Base-by-base conservation (phyloP, 2,329 filamentous ascomycete genomes). In the Neofusicoccum laricinum region DNA sequence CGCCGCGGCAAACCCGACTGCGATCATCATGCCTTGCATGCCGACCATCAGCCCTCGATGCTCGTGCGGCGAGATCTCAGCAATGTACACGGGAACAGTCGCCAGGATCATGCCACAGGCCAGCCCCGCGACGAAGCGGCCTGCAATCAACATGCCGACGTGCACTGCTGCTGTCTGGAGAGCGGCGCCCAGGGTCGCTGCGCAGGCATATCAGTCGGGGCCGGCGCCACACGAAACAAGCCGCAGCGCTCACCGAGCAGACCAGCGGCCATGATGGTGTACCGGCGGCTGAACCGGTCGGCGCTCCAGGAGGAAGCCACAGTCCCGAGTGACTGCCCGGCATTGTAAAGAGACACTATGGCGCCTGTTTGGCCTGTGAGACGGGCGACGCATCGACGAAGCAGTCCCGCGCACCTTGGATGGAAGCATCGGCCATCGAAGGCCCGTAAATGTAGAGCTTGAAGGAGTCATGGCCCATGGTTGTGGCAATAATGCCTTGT, bases 1-100 rank as follows among this genome's bases (percentile, higher is more conserved):
- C 19, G 38, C 41, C 19, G 21, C n/a, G 21, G 21, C 32, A 10
- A 45, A 45, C 5, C 55, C 55, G 41, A 58, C 17, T 4, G 55
- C 40, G 65, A 96, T 88, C 69, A 93, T 91, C 30, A 96, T 79
- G 12, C 90, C 86, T 66, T 92, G 89, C 66, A 55, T 36, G 5
- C 64, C 64, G 4, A 57, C 57, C 7, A 65, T 43, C 25, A 55
- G 15, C 14, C 64, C 64, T 11, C 64, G 46, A 5, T 32, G 25
- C 30, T 51, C 32, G 6, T 59, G 58, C 12, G 38, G 34, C 4
- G 59, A 46, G 32, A 66, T 57, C 30, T 66, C 64, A 21, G 48
- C 49, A 19, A 64, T 49, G 34, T 66, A 66, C 17, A 66, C 41
- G 11, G 64, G 67, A n/a, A 55, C 51, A 41, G 64, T 40, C 6